Evolutionary conservation across 139 green algal genomes (phyloP), one percentile per base, ranked within the genome.

Genomic region (Auxenochlorella pyrenoidosa): DNA sequence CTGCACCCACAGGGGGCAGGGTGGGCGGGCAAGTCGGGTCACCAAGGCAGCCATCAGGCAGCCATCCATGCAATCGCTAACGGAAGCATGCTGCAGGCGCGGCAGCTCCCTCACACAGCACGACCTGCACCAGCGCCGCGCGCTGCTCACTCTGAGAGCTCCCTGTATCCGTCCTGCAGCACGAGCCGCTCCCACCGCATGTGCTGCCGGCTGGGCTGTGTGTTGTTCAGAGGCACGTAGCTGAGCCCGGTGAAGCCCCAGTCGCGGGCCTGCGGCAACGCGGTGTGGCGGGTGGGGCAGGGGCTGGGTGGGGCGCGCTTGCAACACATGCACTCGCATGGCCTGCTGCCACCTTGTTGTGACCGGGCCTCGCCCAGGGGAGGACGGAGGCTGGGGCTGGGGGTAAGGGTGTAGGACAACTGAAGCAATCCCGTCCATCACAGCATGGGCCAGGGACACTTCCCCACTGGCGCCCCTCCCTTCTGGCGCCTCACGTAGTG

Each of bases 171-270:
- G 40, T 76, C 70, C 70, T 76, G 70, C 70, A 4, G n/a, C 70
- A 76, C 40, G 34, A 76, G 21, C 70, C 40, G 38, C 70, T 76
- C 70, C 70, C 70, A 76, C 34, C 70, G 70, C 70, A 76, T 76
- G 34, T 76, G 70, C 70, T 76, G 70, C n/a, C 70, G 34, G 70
- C n/a, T 30, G 70, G 70, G 34, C n/a, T 76, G 34, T 5, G 34
- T 76, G 70, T 76, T 76, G 70, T 76, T 76, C 15, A 76, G 13
- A 8, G 70, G 70, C 34, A 76, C 34, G 70, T 47, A 76, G 70
- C n/a, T 44, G 1, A 76, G 70, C 15, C 70, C 70, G 36, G 70
- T 76, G 70, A 76, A 76, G 13, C 70, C 70, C 70, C 70, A 76
- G 70, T 76, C 70, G 1, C 70, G 70, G 34, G 70, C 70, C 70